Conservation (phyloP, 306 rosid genomes). For the Parietaria judaica region DNA sequence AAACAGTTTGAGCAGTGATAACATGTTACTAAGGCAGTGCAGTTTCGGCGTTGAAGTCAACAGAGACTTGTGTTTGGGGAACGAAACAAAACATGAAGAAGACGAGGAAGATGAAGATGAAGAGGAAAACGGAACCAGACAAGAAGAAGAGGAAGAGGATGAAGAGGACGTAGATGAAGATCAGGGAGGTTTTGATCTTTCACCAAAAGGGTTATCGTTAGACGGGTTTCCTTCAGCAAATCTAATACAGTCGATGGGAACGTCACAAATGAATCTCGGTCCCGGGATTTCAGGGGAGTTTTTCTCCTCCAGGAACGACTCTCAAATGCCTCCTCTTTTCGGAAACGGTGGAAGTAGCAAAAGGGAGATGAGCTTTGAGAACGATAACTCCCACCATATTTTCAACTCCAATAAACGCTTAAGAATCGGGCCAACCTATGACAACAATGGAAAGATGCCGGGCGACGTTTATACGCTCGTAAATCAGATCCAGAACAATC, state of each 20-base stretch:
- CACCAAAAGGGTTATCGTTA: no score
- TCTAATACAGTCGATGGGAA: slow-evolving; percentile 52
- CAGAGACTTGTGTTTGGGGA: no score
- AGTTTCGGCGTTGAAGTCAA: no score
- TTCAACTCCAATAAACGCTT: slow-evolving; percentile 61
- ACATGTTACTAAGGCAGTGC: no score
- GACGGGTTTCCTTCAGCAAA: slow-evolving; percentile 63
- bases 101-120: slow-evolving; percentile 10
- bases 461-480: slow-evolving; percentile 46
- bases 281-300: slow-evolving; percentile 65
- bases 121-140: slow-evolving; percentile 22
- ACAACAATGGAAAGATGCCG: no score
- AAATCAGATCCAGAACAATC: slow-evolving; percentile 55
- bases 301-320: slow-evolving; percentile 61
- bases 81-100: no score
- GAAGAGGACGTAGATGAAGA: slow-evolving; percentile 33
- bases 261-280: slow-evolving; percentile 34
- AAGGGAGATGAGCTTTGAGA: slow-evolving; percentile 52
- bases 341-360: slow-evolving; percentile 52
- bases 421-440: no score
- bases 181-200: slow-evolving; percentile 47
- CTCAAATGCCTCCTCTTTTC: slow-evolving; percentile 48
- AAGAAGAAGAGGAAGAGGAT: slow-evolving; percentile 21
- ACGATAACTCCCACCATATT: no score
- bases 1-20: no score